phyloP scores from a whole-genome alignment of 768 basidiomycete species.

The Phanerochaete carnosa region DNA sequence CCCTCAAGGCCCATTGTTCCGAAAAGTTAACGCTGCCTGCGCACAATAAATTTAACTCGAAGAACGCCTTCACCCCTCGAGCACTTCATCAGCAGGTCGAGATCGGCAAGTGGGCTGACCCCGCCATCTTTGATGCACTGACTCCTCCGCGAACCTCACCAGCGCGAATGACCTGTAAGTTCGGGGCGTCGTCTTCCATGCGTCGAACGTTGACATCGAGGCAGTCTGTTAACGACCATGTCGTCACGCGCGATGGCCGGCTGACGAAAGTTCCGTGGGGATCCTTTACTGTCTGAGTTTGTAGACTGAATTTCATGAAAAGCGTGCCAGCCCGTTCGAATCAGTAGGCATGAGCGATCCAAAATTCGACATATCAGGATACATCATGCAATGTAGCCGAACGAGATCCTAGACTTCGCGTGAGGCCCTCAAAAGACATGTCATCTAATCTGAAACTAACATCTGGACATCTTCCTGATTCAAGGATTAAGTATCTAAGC shows the following conservation, averaged over 20 bases:
- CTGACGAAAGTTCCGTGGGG: constrained; percentile 23
- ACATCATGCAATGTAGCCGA: too few species aligned
- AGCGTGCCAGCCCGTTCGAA: too few species aligned
- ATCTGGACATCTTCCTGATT: too few species aligned
- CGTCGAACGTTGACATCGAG: constrained; percentile 27
- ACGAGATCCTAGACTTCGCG: too few species aligned
- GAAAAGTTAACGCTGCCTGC: constrained; percentile 13
- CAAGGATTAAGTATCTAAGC: too few species aligned
- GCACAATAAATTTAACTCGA: constrained; percentile 19
- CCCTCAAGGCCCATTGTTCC: constrained; percentile 17
- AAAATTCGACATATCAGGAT: too few species aligned
- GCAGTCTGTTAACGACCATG: constrained; percentile 27
- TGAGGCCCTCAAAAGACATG: too few species aligned
- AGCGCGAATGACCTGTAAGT: constrained; percentile 24
- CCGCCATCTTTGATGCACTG: constrained; percentile 27
- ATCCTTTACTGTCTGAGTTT: constrained; percentile 21
- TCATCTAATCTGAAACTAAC: too few species aligned
- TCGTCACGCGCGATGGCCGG: constrained; percentile 24
- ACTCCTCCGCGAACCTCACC: constrained; percentile 27
- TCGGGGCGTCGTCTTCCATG: constrained; percentile 26
- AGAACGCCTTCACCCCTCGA: constrained; percentile 25
- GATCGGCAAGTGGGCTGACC: constrained; percentile 29
- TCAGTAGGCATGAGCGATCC: too few species aligned
- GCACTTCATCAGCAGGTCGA: constrained; percentile 25
- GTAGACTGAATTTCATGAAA: constrained; percentile 20